Evolutionary conservation across 352 stramenopile species (phyloP).

Genomic region (Achlya hypogyna): DNA sequence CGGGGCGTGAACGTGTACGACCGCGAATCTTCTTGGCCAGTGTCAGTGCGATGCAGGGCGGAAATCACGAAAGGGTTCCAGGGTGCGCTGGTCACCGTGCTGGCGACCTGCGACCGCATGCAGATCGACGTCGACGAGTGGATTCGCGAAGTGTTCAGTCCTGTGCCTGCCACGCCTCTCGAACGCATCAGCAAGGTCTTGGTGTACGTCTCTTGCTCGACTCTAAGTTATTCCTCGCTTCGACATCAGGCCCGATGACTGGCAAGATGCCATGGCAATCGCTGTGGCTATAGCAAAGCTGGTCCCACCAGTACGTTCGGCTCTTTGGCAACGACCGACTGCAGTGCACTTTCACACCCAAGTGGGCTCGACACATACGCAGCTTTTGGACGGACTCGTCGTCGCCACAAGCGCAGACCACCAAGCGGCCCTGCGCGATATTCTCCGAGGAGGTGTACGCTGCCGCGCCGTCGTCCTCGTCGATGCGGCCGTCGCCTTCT

Average conservation of each 20-base stretch:
- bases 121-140: conserved; percentile 14
- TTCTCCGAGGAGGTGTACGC: too few species aligned
- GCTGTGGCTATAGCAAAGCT: not conserved
- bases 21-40: not conserved
- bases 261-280: not conserved
- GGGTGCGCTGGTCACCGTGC: not conserved
- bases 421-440: too few species aligned
- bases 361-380: not conserved
- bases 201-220: too few species aligned
- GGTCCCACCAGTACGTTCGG: not conserved
- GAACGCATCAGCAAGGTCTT: not conserved
- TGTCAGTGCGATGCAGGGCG: not conserved
- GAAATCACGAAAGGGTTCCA: not conserved
- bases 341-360: not conserved
- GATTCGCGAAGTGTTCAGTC: not conserved
- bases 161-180: not conserved
- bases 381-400: not conserved
- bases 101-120: not conserved
- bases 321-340: not conserved
- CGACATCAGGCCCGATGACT: not conserved
- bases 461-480: not conserved
- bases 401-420: not conserved
- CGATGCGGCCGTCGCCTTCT: not conserved
- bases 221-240: too few species aligned
- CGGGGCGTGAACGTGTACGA: not conserved